A percentile compares a stretch with the other conserved stretches of the same genome.
phyloP scores from a whole-genome alignment of 2,329 filamentous ascomycete species.

The Furcasterigmium sp. region DNA sequence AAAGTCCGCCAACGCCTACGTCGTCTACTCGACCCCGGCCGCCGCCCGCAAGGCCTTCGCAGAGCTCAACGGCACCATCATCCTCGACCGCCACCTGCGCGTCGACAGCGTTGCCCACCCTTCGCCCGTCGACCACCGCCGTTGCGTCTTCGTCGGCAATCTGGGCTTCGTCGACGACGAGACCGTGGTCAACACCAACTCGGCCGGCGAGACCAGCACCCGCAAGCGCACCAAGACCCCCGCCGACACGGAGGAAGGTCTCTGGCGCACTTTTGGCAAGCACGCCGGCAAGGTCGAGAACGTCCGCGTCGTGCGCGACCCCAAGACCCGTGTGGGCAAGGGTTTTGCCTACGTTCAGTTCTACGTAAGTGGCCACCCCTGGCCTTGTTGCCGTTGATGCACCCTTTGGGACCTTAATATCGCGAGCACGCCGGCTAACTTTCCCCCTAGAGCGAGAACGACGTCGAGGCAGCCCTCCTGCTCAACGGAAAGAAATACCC shows the following conservation, averaged over 20 bases:
- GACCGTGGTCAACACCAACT: constrained; percentile 59
- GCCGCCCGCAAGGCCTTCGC: constrained; percentile 73
- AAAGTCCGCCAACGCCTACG: constrained; percentile 90
- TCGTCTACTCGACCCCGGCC: constrained; percentile 71
- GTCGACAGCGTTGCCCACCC: constrained; percentile 91
- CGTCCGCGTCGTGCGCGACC: constrained; percentile 85
- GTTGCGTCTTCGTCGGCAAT: constrained; percentile 95
- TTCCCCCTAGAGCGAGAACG: constrained; percentile 63
- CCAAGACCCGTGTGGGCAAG: constrained; percentile 88
- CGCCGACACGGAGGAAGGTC: constrained; percentile 85
- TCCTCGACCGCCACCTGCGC: constrained; percentile 83
- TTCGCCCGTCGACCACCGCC: constrained; percentile 71
- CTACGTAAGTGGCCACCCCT: constrained; percentile 42
- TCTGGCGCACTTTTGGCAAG: constrained; percentile 76
- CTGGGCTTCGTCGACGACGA: constrained; percentile 95
- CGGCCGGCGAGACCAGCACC: constrained; percentile 60
- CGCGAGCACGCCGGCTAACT: constrained; percentile 6
- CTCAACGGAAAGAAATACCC: constrained; percentile 90
- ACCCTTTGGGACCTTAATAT: too few relatives aligned
- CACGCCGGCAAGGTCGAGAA: constrained; percentile 79
- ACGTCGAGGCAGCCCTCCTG: constrained; percentile 85
- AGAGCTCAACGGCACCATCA: constrained; percentile 74
- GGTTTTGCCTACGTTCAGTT: constrained; percentile 98
- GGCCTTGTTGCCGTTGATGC: too few relatives aligned
- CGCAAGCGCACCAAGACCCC: constrained; percentile 72